phyloP scores from a whole-genome alignment of 1,284 basidiomycete species.

The Afroboletus lepidellus region DNA sequence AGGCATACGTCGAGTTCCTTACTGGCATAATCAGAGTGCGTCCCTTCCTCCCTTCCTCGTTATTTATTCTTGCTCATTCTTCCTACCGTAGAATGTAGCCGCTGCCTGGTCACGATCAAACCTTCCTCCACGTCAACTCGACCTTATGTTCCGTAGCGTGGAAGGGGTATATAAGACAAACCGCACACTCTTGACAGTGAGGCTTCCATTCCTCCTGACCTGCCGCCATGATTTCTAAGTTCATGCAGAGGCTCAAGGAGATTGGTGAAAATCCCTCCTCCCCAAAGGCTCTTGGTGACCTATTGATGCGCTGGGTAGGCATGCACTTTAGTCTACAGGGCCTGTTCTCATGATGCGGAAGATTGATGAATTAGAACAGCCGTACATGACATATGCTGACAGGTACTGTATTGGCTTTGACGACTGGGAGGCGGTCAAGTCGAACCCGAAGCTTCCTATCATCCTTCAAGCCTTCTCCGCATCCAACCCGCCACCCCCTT shows the following conservation, averaged over 20 bases:
- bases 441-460: constrained; percentile 68
- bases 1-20: constrained; percentile 88
- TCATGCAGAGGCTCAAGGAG: constrained; percentile 81
- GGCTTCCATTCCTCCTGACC: constrained; percentile 26
- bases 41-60: constrained; percentile 14
- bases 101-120: constrained; percentile 95
- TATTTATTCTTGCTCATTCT: constrained; percentile 15
- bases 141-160: constrained; percentile 91
- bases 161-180: constrained; percentile 93
- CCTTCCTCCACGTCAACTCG: constrained; percentile 89
- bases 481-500: constrained; percentile 56
- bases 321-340: constrained; percentile 3
- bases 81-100: constrained; percentile 77
- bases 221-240: constrained; percentile 13
- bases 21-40: constrained; percentile 88
- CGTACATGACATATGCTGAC: constrained; percentile 82
- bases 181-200: constrained; percentile 72
- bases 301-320: constrained; percentile 94
- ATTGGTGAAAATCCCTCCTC: constrained; percentile 91
- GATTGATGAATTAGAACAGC: constrained; percentile 87
- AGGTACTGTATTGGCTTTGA: constrained; percentile 83
- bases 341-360: constrained; percentile 35
- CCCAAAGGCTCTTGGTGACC: constrained; percentile 93
- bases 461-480: constrained; percentile 74
- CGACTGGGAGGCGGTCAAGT: constrained; percentile 73